phyloP scores from a whole-genome alignment of 140 eudicot genomes.

The Ambrosia hybrid region DNA sequence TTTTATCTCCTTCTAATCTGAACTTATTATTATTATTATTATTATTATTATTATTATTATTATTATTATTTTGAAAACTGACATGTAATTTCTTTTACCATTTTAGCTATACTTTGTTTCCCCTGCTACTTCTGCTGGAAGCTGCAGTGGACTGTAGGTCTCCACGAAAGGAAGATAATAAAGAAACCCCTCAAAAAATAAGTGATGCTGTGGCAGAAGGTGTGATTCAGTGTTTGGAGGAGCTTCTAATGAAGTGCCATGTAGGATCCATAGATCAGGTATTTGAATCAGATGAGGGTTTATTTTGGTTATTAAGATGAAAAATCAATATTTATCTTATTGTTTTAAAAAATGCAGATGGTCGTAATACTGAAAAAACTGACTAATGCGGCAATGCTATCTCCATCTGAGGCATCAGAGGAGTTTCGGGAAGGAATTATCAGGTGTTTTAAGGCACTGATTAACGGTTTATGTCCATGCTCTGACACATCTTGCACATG shows the following conservation, averaged over 20 bases:
- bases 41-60: too few relatives aligned
- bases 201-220: constrained; percentile 86
- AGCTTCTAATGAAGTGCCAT: constrained; percentile 62
- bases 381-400: constrained; percentile 74
- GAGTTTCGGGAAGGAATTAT: constrained; percentile 93
- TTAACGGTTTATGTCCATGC: constrained; percentile 53
- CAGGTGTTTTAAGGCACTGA: constrained; percentile 71
- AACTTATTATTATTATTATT: neutral
- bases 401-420: constrained; percentile 85
- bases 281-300: neutral
- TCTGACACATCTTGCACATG: constrained; percentile 69
- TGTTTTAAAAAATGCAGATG: constrained; percentile 43
- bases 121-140: constrained; percentile 81
- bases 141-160: constrained; percentile 74
- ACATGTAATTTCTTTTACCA: constrained; percentile 11
- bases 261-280: constrained; percentile 85
- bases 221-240: constrained; percentile 70
- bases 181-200: constrained; percentile 40
- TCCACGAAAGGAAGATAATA: constrained; percentile 26
- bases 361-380: constrained; percentile 72
- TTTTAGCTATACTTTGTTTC: constrained; percentile 80
- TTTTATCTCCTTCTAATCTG: neutral
- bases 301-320: neutral
- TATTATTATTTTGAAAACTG: neutral
- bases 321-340: neutral